Base-by-base conservation (phyloP, 139 green algal species). In the Klebsormidium nitens region DNA sequence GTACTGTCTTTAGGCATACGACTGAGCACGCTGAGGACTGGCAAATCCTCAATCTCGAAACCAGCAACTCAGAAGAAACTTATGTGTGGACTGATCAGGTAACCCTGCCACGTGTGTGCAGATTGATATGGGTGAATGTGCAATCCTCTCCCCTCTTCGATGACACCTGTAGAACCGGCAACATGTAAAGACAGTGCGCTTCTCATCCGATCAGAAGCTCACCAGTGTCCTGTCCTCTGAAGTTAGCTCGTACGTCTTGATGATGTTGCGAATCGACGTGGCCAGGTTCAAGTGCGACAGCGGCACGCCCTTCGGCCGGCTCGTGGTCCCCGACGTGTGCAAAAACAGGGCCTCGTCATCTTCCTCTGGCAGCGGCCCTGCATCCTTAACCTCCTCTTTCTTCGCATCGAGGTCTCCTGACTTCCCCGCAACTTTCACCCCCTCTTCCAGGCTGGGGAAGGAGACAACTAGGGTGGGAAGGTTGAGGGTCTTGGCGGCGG, bases 301-400 rank as follows among this genome's bases (percentile, higher is more conserved):
- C 2, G 90, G 90, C 35, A 96, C 89, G 32, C 82, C 85, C 82
- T 96, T 96, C 59, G 90, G 86, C 5, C 82, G 77, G 50, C 65
- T 78, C 1, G 90, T 96, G 8, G 90, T 96, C 38, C 90, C 90
- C 40, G 64, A 85, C 39, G 90, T 96, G 84, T 96, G 90, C 23
- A 96, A 83, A 38, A 96, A 89, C 34, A 96, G 78, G 17, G 72
- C 72, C 34, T 36, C 66, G n/a, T 71, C 70, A 19, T 29, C 48
- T 17, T 47, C 28, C 11, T 47, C 29, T 0, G 65, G 65, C 3
- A 46, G n/a, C n/a, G 17, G 49, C 8, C 65, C 65, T 17, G 65
- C 29, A 64, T 14, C 56, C 14, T 64, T 17, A 11, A 59, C 17
- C 32, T 14, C 56, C n/a, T n/a, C n/a, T 14, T 8, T 14, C 11